phyloP scores from a whole-genome alignment of 495 filamentous ascomycete genomes.

The Terfezia claveryi region DNA sequence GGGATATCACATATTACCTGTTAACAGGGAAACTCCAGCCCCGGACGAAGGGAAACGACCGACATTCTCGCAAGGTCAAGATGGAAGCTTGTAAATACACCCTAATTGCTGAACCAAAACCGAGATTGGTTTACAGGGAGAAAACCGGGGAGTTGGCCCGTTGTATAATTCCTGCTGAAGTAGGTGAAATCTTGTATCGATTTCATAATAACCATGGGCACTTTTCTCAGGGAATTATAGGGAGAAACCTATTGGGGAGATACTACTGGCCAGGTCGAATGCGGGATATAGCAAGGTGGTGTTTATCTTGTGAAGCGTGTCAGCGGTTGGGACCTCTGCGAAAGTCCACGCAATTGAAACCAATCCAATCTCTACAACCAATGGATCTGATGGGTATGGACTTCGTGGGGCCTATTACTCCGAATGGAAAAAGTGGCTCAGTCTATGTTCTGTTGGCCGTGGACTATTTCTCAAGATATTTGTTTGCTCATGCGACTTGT shows the following conservation, averaged over 20 bases:
- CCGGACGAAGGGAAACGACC: neutral
- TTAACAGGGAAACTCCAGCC: neutral
- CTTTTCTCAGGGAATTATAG: neutral
- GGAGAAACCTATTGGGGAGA: neutral
- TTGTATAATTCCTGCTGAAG: neutral
- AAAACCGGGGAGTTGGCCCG: neutral
- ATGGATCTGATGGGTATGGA: neutral
- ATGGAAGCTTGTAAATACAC: neutral
- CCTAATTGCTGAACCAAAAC: neutral
- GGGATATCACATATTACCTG: neutral
- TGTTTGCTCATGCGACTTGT: neutral
- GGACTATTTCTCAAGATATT: neutral
- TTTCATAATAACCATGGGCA: slow-evolving; percentile 1
- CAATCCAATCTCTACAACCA: neutral
- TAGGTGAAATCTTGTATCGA: neutral
- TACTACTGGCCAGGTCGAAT: slow-evolving; percentile 1
- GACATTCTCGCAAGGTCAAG: neutral
- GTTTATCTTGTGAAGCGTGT: neutral
- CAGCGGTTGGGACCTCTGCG: neutral
- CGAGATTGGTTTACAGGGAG: neutral
- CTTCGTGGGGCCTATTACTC: neutral
- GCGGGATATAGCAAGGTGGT: neutral
- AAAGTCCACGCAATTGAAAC: neutral
- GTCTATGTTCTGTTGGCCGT: neutral
- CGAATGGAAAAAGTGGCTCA: neutral